These are phyloP conservation scores for Sistotremastrum niveocremeum DNA, from an alignment of 768 basidiomycete genomes.

Conservation along the genomic window DNA sequence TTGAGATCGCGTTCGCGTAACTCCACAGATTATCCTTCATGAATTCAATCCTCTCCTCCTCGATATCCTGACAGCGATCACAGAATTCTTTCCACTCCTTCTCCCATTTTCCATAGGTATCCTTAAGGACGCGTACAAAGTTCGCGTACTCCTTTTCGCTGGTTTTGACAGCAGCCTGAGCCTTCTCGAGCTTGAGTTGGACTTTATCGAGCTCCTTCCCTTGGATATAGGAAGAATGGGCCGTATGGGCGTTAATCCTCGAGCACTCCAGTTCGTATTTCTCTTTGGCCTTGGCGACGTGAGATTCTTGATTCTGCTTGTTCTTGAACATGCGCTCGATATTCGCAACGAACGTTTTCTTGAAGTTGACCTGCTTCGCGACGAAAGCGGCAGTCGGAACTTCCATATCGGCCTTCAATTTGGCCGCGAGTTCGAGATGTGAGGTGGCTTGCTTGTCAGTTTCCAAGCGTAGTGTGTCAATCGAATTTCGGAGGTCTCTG, in stretches of 20 bases:
- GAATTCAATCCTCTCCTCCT: slow-evolving; percentile 89
- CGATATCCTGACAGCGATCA: slow-evolving; percentile 89
- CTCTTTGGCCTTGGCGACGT: slow-evolving; percentile 81
- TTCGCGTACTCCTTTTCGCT: slow-evolving; percentile 92
- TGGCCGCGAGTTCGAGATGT: slow-evolving; percentile 61
- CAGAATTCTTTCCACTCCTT: slow-evolving; percentile 89
- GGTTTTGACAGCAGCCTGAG: slow-evolving; percentile 74
- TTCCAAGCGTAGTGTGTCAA: slow-evolving; percentile 71
- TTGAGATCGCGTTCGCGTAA: slow-evolving; percentile 93
- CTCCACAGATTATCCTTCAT: slow-evolving; percentile 94
- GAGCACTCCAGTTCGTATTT: slow-evolving; percentile 90
- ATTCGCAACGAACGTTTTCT: slow-evolving; percentile 53
- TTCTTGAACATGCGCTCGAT: slow-evolving; percentile 88
- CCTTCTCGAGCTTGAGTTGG: slow-evolving; percentile 72
- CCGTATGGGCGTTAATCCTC: slow-evolving; percentile 87
- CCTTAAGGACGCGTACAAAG: slow-evolving; percentile 65
- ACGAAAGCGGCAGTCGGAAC: slow-evolving; percentile 44
- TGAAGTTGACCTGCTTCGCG: slow-evolving; percentile 52
- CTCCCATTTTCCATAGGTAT: slow-evolving; percentile 81
- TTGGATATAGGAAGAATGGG: slow-evolving; percentile 81
- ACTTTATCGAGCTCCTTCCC: slow-evolving; percentile 91
- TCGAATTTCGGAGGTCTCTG: slow-evolving; percentile 69
- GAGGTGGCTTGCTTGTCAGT: slow-evolving; percentile 69
- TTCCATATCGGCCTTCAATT: slow-evolving; percentile 69
- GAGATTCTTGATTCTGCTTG: slow-evolving; percentile 74